Base-by-base conservation (phyloP, 768 basidiomycete species). In the Boletus reticuloceps region DNA sequence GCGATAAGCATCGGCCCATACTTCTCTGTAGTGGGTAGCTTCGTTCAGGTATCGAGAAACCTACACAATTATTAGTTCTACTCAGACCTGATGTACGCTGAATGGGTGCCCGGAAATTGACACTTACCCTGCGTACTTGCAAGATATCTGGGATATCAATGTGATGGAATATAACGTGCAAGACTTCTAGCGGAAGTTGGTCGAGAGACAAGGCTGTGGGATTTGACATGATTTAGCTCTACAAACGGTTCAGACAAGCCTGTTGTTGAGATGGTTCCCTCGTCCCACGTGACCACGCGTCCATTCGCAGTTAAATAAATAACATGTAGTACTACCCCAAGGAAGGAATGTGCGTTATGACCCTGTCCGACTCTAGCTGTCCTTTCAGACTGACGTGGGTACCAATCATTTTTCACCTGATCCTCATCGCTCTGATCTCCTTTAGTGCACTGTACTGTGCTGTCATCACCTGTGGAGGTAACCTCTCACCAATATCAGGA, bases 1-100 rank as follows among this genome's bases (percentile, higher is more conserved):
- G 41, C 57, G 53, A 54, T 64, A 64, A 17, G 50, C 50, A 6
- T 55, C 22, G 11, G 49, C 53, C 66, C 65, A 66, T n/a, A 67
- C n/a, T 7, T 47, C 39, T 48, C 54, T 62, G 27, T 5, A 25
- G 27, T 43, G 43, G 47, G 49, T 64, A 1, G 47, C 22, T 4
- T 7, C 42, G 3, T 58, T 51, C n/a, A 64, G 38, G 43, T 49
- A 49, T 27, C 38, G 55, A 27, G 53, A 58, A 38, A 62, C 63
- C 59, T 64, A 41, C 5, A 19, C 39, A 22, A 4, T 22, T 4
- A 16, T 6, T 17, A 20, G 12, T 25, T 54, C 5, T 25, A 3
- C n/a, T 38, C 32, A 42, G 22, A 6, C n/a, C n/a, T n/a, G n/a
- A n/a, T n/a, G n/a, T n/a, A n/a, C 12, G 37, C 38, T 7, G n/a